phyloP scores from a whole-genome alignment of 2,329 filamentous ascomycete genomes.

The Nigrospora oryzae region DNA sequence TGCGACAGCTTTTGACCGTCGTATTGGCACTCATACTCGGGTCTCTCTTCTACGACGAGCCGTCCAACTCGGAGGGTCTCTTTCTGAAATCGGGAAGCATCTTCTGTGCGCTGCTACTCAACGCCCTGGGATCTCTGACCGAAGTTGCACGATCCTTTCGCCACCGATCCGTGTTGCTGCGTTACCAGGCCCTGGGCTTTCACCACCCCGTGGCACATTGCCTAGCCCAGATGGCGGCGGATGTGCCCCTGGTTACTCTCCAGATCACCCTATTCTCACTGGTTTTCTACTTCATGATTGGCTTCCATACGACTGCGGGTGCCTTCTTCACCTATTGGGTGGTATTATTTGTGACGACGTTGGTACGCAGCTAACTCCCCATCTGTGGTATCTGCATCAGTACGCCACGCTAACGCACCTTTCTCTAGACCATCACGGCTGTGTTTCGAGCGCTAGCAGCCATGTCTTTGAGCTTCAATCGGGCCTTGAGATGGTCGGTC shows the following conservation, averaged over 20 bases:
- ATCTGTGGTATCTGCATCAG: no score
- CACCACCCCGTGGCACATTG: conserved; percentile 53
- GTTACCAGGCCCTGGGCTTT: conserved; percentile 62
- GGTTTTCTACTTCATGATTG: conserved; percentile 55
- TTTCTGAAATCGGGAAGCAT: conserved; percentile 51
- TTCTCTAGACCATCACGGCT: conserved; percentile 11
- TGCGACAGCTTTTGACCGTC: conserved; percentile 17
- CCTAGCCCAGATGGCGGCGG: conserved; percentile 19
- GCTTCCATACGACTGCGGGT: conserved; percentile 9
- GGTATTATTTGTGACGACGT: background rate
- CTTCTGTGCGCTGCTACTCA: conserved; percentile 54
- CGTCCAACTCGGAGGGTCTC: conserved; percentile 30
- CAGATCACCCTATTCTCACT: conserved; percentile 51
- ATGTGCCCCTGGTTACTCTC: conserved; percentile 49
- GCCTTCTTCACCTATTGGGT: background rate
- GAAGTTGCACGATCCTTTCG: conserved; percentile 52
- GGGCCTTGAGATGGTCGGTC: conserved; percentile 27
- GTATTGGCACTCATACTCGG: conserved; percentile 19
- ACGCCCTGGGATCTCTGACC: conserved; percentile 48
- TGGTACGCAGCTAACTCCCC: background rate
- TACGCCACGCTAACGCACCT: background rate
- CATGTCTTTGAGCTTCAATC: conserved; percentile 37
- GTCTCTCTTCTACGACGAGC: conserved; percentile 15
- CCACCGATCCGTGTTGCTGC: conserved; percentile 54
- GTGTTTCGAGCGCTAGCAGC: conserved; percentile 42